These are phyloP conservation scores for Crithidia fasciculata DNA, from an alignment of 208 protist genomes.

Conservation along the genomic window DNA sequence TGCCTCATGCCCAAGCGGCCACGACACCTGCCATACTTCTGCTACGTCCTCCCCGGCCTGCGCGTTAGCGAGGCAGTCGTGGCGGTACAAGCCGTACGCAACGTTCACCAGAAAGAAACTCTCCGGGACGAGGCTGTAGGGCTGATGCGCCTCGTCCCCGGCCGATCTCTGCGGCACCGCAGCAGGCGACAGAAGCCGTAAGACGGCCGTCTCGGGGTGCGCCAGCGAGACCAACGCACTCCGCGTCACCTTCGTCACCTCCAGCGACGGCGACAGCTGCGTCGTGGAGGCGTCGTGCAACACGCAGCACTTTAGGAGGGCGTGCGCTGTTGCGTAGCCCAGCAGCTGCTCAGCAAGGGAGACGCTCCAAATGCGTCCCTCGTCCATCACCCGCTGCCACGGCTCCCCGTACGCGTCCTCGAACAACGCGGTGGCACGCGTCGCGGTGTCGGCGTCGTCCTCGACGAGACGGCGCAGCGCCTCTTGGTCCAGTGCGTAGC, in stretches of 20 bases:
- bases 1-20: not conserved
- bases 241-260: conserved; percentile 20
- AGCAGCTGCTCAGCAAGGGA: conserved; percentile 69
- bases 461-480: conserved; percentile 18
- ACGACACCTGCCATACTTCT: conserved; percentile 35
- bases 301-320: conserved; percentile 46
- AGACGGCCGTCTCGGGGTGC: conserved; percentile 14
- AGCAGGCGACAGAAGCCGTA: not conserved
- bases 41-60: not conserved
- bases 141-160: not conserved
- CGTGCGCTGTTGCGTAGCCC: conserved; percentile 60
- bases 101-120: conserved; percentile 32
- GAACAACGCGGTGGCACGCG: conserved; percentile 40
- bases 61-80: conserved; percentile 6
- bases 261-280: conserved; percentile 12
- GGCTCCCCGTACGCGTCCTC: conserved; percentile 43
- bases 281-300: conserved; percentile 2
- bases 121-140: conserved; percentile 18
- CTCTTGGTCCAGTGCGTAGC: conserved; percentile 59
- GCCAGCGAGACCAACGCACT: conserved; percentile 14
- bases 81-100: conserved; percentile 28
- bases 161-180: not conserved
- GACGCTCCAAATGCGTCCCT: conserved; percentile 75
- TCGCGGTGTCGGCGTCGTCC: conserved; percentile 22
- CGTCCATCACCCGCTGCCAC: conserved; percentile 60